phyloP scores from a whole-genome alignment of 2,329 filamentous ascomycete species.

The Beauveria varroae region DNA sequence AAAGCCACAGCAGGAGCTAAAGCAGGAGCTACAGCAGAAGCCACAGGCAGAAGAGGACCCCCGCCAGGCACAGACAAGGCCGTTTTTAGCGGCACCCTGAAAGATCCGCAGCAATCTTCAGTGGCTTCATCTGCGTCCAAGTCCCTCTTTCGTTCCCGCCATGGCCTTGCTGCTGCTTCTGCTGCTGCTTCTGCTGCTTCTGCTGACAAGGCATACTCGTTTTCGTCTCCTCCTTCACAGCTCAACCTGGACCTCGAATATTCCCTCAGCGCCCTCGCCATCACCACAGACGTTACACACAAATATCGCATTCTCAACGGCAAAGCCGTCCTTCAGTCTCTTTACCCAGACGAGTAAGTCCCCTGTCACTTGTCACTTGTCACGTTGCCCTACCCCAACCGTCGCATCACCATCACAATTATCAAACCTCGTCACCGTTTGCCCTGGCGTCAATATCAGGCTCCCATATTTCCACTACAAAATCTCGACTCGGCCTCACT shows the following conservation, averaged over 20 bases:
- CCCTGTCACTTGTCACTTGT: not conserved
- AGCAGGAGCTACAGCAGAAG: too few relatives aligned
- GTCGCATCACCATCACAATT: not conserved
- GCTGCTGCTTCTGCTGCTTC: not conserved
- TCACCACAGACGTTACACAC: constrained; percentile 19
- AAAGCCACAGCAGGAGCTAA: not conserved
- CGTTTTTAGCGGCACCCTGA: not conserved
- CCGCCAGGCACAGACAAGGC: not conserved
- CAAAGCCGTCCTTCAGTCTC: constrained; percentile 23
- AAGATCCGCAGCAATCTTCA: not conserved
- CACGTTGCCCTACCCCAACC: not conserved
- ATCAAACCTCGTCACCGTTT: not conserved
- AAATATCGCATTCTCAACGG: constrained; percentile 25
- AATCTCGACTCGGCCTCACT: not conserved
- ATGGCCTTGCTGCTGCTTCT: not conserved
- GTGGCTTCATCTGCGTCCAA: not conserved
- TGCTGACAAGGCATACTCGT: not conserved
- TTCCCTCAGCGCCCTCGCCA: constrained; percentile 23
- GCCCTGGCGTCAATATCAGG: not conserved
- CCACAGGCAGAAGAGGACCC: not conserved
- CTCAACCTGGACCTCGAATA: constrained; percentile 16
- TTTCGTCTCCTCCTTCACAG: not conserved
- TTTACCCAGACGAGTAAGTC: constrained; percentile 14
- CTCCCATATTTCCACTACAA: not conserved
- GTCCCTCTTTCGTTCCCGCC: not conserved